Evolutionary conservation across 306 rosid genomes (phyloP), one percentile per base, ranked within the genome.

Genomic region (Gastrolobium bilobum): DNA sequence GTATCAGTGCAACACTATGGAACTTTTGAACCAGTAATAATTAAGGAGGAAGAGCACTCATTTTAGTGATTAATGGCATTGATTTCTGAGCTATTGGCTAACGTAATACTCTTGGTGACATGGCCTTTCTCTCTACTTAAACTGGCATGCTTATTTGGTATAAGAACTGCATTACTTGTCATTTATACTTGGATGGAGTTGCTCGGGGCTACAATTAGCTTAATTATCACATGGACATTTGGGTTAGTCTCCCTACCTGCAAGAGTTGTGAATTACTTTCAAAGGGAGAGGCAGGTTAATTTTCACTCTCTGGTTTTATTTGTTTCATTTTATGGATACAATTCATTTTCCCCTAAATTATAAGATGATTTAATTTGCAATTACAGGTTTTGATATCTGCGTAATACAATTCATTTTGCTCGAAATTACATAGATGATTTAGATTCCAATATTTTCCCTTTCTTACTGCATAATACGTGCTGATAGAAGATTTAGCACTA

Each of bases 261-360:
- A 73, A 87, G 93, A 78, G 29, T 85, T 83, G 30, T 91, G 68
- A 86, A 65, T 71, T 83, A 89, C 76, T 74, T 90, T 42, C 85
- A 79, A 73, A 88, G 91, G 73, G 97, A 91, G 69, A 87, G 78
- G 56, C 89, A 87, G 93, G 99, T 93, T 47, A 71, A 89, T 70
- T 83, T 50, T 61, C 43, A 63, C 52, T 74, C 44, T 46, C 3
- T 4, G n/a, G 13, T 38, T 35, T 4, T 60, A 62, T 30, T 10
- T 52, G 51, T 62, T 76, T 61, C 20, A 15, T 39, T 58, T 57
- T 62, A 30, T 60, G 68, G 5, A 75, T 38, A 10, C 42, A 62
- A 62, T 63, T 15, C 60, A 11, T 53, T 44, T 64, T 56, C 2
- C 47, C 31, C 38, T 31, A 35, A 31, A 63, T 4, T 48, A 20